A percentile compares a stretch with the other conserved stretches of the same genome.
Conservation (phyloP, 208 protist species). For the Acanthamoeba rhysodes region DNA sequence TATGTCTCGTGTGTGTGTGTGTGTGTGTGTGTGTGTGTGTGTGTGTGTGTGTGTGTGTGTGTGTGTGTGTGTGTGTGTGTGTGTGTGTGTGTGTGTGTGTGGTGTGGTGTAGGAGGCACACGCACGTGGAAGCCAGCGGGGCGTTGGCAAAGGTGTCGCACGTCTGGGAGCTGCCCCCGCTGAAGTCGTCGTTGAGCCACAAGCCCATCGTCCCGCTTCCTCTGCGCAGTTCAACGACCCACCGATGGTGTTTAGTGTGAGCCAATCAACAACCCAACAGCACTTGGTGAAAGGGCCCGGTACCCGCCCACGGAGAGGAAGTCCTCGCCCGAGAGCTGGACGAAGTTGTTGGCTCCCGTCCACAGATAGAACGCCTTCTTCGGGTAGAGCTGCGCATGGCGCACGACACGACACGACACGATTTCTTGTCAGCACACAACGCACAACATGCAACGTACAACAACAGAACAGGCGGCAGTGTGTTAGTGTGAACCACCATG, state of each 20-base stretch:
- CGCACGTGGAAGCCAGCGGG: conserved; percentile 13
- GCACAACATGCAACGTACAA: no score
- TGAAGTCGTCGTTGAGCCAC: conserved; percentile 57
- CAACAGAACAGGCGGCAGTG: background rate
- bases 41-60: no score
- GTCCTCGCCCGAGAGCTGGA: conserved; percentile 23
- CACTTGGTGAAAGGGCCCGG: no score
- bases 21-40: no score
- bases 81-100: no score
- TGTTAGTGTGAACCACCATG: background rate
- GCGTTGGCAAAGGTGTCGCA: conserved; percentile 67
- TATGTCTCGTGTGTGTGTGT: background rate
- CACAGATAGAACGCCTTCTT: conserved; percentile 51
- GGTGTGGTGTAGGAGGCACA: no score
- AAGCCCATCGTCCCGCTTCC: conserved; percentile 46
- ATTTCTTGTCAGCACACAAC: no score
- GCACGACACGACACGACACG: no score
- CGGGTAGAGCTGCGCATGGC: background rate
- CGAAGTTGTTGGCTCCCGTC: conserved; percentile 61
- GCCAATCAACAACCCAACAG: background rate
- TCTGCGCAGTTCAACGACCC: background rate
- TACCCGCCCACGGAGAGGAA: conserved; percentile 46
- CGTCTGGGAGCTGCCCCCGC: background rate
- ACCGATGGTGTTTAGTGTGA: background rate
- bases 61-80: no score